Evolutionary conservation across 305 asterid genomes (phyloP), one percentile per base, ranked within the genome.

Genomic region (Caryopteris hybrid): DNA sequence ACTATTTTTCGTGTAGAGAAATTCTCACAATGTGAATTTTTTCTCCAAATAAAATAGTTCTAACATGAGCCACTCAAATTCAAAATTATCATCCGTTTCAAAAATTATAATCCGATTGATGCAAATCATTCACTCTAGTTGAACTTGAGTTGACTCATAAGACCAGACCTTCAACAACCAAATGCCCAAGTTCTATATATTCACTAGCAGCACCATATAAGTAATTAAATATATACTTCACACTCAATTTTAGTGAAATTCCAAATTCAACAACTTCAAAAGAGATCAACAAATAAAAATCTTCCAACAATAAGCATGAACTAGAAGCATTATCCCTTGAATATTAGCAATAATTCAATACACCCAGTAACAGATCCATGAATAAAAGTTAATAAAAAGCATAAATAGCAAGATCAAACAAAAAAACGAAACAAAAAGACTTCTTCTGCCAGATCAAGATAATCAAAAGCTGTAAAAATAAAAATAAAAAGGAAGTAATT

Each of bases 311-410:
- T 41, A 51, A 63, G 25, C 51, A 61, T 13, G 60, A 54, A 63
- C 25, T 25, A 60, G 18, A 67, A 67, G 23, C 68, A 18, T 22
- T 4, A 59, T 34, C 64, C 50, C 39, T 56, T 6, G 62, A 72
- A 66, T 18, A 36, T 58, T 14, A 63, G 45, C 39, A 69, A 61
- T 6, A 69, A 75, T 66, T 67, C 71, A 70, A 59, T 67, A 57
- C 25, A 54, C 27, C 48, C 81, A 78, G 23, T n/a, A 31, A 50
- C 75, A 76, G 83, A 74, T 76, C 77, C 72, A 76, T 42, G 6
- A 62, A 67, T 20, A 63, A 22, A 66, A 55, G n/a, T 21, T 10
- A 59, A 73, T 17, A 34, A 39, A 64, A 31, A 23, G 33, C 71
- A 73, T 13, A 59, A 68, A 25, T 27, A 66, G 41, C 62, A 47